Conservation (phyloP, 345 rosid genomes). For the Moricandia moricandioides region DNA sequence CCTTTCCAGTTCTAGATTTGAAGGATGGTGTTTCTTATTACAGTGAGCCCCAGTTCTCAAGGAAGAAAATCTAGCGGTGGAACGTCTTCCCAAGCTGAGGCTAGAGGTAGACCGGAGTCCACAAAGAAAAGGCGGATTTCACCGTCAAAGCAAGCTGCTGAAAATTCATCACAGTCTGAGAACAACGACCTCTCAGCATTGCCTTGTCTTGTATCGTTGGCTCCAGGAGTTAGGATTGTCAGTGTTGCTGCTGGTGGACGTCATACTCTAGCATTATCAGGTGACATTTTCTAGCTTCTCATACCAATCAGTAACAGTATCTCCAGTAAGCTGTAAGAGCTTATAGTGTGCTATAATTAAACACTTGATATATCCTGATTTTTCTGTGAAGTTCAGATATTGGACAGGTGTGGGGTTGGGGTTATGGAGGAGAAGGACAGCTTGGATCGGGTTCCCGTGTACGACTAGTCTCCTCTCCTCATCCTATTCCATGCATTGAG, state of each 20-base stretch:
- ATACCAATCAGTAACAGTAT: constrained; percentile 18
- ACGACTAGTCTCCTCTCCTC: constrained; percentile 93
- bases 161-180: constrained; percentile 66
- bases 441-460: constrained; percentile 95
- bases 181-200: constrained; percentile 73
- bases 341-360: constrained; percentile 3
- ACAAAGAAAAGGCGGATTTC: constrained; percentile 71
- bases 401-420: constrained; percentile 99
- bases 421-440: constrained; percentile 99
- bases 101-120: constrained; percentile 57
- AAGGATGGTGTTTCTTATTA: constrained; percentile 29
- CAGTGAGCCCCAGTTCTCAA: constrained; percentile 63
- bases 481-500: constrained; percentile 76
- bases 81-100: constrained; percentile 42
- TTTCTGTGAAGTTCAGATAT: constrained; percentile 61
- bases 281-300: constrained; percentile 34
- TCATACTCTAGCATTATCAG: constrained; percentile 92
- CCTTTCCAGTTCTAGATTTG: too few species aligned
- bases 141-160: constrained; percentile 67
- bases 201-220: constrained; percentile 84
- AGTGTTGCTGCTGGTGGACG: constrained; percentile 97
- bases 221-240: constrained; percentile 80
- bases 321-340: constrained; percentile 20
- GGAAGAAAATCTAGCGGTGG: constrained; percentile 54
- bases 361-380: constrained; percentile 40